A percentile compares a stretch with the other conserved stretches of the same genome.
Evolutionary conservation across 257 asterid genomes (phyloP).

Genomic region (Sherardia arvensis): DNA sequence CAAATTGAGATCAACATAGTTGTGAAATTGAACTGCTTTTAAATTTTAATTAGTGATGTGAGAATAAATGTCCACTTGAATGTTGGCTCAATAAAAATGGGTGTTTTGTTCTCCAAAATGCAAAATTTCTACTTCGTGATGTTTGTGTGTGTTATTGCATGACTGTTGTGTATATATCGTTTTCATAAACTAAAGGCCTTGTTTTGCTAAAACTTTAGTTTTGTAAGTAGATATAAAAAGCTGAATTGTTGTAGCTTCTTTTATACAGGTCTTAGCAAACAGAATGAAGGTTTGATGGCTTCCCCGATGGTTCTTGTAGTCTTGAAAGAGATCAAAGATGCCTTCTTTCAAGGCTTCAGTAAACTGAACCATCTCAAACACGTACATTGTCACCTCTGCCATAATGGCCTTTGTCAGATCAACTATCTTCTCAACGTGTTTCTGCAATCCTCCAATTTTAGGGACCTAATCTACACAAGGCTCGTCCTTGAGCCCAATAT

Average conservation of each 20-base stretch:
- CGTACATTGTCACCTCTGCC: conserved; percentile 26
- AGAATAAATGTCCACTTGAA: too few species aligned
- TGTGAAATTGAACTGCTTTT: too few species aligned
- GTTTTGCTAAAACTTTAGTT: too few species aligned
- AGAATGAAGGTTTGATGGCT: not conserved
- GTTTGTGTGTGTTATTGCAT: too few species aligned
- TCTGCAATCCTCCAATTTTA: conserved; percentile 24
- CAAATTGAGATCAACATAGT: too few species aligned
- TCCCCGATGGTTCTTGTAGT: conserved; percentile 13
- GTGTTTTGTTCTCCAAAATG: too few species aligned
- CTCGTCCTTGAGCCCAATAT: conserved; percentile 29
- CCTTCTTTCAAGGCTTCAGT: conserved; percentile 22
- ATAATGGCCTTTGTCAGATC: conserved; percentile 19
- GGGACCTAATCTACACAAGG: conserved; percentile 24
- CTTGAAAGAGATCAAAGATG: conserved; percentile 21
- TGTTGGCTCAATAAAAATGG: too few species aligned
- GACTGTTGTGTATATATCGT: too few species aligned
- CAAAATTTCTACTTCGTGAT: too few species aligned
- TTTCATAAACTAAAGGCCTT: too few species aligned
- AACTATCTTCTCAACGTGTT: conserved; percentile 27
- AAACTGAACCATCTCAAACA: conserved; percentile 35
- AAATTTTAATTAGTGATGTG: too few species aligned
- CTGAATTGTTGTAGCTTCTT: not conserved
- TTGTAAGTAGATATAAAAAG: not conserved
- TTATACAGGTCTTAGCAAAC: not conserved